Percentiles rank a stretch among this genome's conserved stretches.
Conservation (phyloP, 345 rosid genomes). For the Euphorbia lathyris region DNA sequence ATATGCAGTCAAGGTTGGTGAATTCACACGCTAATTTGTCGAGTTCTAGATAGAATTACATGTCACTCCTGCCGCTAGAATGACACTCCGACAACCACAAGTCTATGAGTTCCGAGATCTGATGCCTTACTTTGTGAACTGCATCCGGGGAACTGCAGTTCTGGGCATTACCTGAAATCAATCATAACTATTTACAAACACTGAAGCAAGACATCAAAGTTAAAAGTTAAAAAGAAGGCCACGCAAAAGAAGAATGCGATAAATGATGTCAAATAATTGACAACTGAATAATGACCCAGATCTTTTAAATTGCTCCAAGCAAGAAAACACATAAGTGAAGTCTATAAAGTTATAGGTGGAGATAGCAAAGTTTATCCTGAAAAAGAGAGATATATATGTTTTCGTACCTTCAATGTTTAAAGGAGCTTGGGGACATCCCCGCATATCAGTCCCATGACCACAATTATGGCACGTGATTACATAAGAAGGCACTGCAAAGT, state of each 20-base stretch:
- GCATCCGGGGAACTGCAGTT: constrained; percentile 86
- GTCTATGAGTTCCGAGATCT: constrained; percentile 72
- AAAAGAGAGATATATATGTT: not conserved
- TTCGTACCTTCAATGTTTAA: constrained; percentile 58
- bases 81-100: constrained; percentile 89
- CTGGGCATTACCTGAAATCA: constrained; percentile 57
- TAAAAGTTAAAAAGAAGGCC: not conserved
- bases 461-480: constrained; percentile 76
- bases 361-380: not conserved
- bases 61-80: constrained; percentile 31
- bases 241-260: not conserved
- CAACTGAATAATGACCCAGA: not conserved
- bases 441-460: constrained; percentile 92
- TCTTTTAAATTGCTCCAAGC: not conserved
- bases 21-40: not conserved
- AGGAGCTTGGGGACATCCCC: constrained; percentile 94
- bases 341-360: not conserved
- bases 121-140: constrained; percentile 76
- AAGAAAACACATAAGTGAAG: not conserved
- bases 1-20: constrained; percentile 8
- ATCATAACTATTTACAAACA: not conserved
- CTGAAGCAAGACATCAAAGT: not conserved
- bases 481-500: constrained; percentile 58
- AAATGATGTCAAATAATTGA: not conserved
- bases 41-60: constrained; percentile 18